Evolutionary conservation across 345 rosid species (phyloP).

Genomic region (Citrus medica): DNA sequence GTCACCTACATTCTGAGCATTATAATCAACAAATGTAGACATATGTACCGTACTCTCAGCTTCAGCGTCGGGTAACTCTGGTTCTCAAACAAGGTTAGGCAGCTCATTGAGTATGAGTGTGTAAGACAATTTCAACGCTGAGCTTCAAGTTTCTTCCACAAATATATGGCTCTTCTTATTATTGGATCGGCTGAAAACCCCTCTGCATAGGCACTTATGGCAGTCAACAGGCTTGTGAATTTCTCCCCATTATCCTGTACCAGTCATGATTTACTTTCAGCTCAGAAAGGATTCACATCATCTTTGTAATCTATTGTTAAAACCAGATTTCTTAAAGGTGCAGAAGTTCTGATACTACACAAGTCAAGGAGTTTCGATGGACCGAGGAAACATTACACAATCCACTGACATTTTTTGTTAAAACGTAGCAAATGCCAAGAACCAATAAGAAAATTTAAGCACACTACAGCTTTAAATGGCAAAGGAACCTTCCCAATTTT

Average conservation of each 20-base stretch:
- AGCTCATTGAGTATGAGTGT: background rate
- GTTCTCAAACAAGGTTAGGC: background rate
- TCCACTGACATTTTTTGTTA: too few species aligned
- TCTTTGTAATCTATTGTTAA: background rate
- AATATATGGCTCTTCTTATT: conserved; percentile 52
- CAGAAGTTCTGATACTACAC: background rate
- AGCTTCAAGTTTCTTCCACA: conserved; percentile 69
- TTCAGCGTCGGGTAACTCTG: background rate
- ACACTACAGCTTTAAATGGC: background rate
- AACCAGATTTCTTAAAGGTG: background rate
- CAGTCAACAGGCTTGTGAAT: conserved; percentile 65
- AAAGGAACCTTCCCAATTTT: background rate
- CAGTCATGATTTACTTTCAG: conserved; percentile 2
- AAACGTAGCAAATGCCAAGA: background rate
- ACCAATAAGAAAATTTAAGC: background rate
- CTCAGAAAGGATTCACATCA: background rate
- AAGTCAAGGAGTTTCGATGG: background rate
- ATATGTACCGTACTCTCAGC: background rate
- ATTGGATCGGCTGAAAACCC: conserved; percentile 86
- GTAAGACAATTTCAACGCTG: background rate
- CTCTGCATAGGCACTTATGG: conserved; percentile 83
- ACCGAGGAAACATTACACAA: background rate
- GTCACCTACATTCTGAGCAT: background rate
- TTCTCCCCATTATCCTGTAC: conserved; percentile 86
- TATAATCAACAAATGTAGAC: conserved; percentile 1